Percentiles rank a stretch among this genome's conserved stretches.
These are phyloP conservation scores for Boletus speciosus DNA, from an alignment of 768 basidiomycete species.

Conservation along the genomic window DNA sequence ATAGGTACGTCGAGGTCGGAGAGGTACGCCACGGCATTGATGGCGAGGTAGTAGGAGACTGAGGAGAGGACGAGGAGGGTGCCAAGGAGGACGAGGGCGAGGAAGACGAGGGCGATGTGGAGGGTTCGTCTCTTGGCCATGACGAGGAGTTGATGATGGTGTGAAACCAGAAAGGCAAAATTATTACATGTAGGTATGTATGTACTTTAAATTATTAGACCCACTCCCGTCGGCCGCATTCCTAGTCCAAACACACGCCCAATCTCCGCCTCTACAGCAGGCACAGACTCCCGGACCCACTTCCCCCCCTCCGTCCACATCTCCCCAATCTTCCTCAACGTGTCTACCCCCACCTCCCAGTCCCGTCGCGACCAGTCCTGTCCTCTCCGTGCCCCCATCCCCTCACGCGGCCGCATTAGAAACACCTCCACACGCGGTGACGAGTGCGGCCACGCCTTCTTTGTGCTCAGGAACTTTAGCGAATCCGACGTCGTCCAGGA, in stretches of 20 bases:
- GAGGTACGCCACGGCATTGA: conserved; percentile 75
- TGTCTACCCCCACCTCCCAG: conserved; percentile 55
- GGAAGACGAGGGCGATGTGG: conserved; percentile 46
- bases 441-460: conserved; percentile 31
- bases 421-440: conserved; percentile 53
- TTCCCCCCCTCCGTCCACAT: conserved; percentile 54
- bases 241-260: conserved; percentile 44
- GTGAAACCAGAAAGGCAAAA: neutral
- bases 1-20: conserved; percentile 70
- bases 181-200: too few relatives aligned
- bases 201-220: neutral
- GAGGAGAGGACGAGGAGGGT: conserved; percentile 91
- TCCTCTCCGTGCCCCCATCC: conserved; percentile 57
- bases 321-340: conserved; percentile 46
- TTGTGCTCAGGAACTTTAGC: conserved; percentile 51
- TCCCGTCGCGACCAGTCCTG: conserved; percentile 70
- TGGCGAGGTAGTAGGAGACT: conserved; percentile 84
- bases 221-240: conserved; percentile 42
- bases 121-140: conserved; percentile 47
- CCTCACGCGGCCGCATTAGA: conserved; percentile 44
- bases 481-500: conserved; percentile 56
- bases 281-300: conserved; percentile 45
- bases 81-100: conserved; percentile 79
- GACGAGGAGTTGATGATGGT: neutral
- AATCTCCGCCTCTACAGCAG: conserved; percentile 47